These are phyloP conservation scores for Ceratobasidium sp. DNA, from an alignment of 1,284 basidiomycete species.

Conservation along the genomic window DNA sequence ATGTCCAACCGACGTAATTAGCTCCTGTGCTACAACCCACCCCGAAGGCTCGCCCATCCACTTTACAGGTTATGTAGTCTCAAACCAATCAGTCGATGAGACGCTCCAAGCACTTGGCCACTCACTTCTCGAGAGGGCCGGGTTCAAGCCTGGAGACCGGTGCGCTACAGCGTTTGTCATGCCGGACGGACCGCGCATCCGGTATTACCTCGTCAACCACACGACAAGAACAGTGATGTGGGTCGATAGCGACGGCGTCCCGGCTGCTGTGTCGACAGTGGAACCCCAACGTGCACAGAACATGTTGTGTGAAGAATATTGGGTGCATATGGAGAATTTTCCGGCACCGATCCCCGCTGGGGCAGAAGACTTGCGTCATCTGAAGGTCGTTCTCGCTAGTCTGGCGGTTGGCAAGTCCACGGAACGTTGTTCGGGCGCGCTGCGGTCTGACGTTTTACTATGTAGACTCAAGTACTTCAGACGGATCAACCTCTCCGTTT, in stretches of 20 bases:
- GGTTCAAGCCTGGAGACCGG: not conserved
- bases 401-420: not conserved
- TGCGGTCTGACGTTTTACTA: not conserved
- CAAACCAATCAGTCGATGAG: not conserved
- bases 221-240: not conserved
- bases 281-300: not conserved
- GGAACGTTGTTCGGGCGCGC: not conserved
- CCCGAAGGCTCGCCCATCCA: slow-evolving; percentile 3
- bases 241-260: not conserved
- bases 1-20: not conserved
- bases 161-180: slow-evolving; percentile 1
- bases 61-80: not conserved
- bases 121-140: not conserved
- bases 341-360: not conserved
- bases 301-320: slow-evolving; percentile 7
- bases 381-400: not conserved
- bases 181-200: not conserved
- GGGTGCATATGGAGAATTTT: too few relatives aligned
- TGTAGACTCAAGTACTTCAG: slow-evolving; percentile 15
- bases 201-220: slow-evolving; percentile 18
- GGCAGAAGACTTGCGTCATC: not conserved
- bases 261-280: not conserved
- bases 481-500: slow-evolving; percentile 23
- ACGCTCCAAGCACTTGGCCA: not conserved
- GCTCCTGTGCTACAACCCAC: not conserved